These are phyloP conservation scores for Scedosporium boydii DNA, from an alignment of 2,329 filamentous ascomycete genomes.

Conservation along the genomic window DNA sequence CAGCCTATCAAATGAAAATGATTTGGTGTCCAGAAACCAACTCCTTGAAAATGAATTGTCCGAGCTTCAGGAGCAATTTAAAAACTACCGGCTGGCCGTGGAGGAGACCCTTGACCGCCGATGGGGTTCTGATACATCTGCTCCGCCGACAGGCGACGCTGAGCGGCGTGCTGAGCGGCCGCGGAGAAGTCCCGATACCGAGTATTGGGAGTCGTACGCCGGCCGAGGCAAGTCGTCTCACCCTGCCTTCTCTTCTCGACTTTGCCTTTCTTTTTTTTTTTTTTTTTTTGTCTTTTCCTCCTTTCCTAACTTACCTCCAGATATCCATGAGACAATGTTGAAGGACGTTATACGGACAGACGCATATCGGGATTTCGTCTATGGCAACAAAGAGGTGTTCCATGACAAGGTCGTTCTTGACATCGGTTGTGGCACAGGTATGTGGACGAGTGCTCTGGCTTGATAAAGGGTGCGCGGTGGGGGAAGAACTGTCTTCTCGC, in stretches of 20 bases:
- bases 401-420: conserved; percentile 80
- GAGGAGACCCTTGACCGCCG: conserved; percentile 58
- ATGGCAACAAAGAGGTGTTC: conserved; percentile 81
- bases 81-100: conserved; percentile 55
- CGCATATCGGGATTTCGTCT: conserved; percentile 90
- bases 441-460: conserved; percentile 12
- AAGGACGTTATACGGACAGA: conserved; percentile 84
- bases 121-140: conserved; percentile 46
- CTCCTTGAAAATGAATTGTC: conserved; percentile 53
- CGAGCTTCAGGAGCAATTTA: conserved; percentile 50
- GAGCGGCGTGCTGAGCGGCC: conserved; percentile 9
- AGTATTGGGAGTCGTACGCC: conserved; percentile 55
- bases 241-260: not conserved
- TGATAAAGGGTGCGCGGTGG: conserved; percentile 11
- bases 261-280: no score
- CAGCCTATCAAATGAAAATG: conserved; percentile 17
- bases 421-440: conserved; percentile 72
- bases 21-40: conserved; percentile 37
- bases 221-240: conserved; percentile 39
- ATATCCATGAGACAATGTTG: conserved; percentile 93
- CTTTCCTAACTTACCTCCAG: conserved; percentile 29
- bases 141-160: conserved; percentile 15
- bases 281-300: no score
- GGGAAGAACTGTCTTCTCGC: not conserved
- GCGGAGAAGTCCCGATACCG: conserved; percentile 28